Percentiles rank a stretch among this genome's conserved stretches.
These are phyloP conservation scores for Scedosporium minutisporum DNA, from an alignment of 2,329 filamentous ascomycete species.

Conservation along the genomic window DNA sequence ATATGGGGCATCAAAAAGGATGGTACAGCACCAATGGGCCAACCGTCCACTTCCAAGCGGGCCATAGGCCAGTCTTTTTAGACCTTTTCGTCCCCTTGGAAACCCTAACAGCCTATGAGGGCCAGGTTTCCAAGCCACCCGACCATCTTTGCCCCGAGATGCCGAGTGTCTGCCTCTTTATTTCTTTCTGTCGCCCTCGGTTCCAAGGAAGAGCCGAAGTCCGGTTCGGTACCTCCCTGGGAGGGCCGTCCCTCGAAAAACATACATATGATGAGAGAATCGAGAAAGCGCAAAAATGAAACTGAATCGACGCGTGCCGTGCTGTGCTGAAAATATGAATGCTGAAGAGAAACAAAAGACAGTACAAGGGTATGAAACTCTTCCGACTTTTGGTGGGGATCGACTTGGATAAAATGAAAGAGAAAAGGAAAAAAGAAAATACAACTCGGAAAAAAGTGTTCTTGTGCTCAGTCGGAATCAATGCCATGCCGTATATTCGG, in stretches of 20 bases:
- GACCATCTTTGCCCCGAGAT: conserved; percentile 1
- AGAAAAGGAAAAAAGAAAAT: conserved; percentile 21
- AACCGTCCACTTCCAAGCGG: not conserved
- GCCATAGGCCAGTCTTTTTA: not conserved
- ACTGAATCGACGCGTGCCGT: conserved; percentile 6
- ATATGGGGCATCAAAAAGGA: not conserved
- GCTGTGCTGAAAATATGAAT: conserved; percentile 12
- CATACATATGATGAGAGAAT: conserved; percentile 3
- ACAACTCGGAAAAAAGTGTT: conserved; percentile 12
- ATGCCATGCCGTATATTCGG: conserved; percentile 33
- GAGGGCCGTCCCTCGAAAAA: conserved; percentile 3
- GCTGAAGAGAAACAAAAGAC: conserved; percentile 16
- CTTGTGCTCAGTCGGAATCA: conserved; percentile 26
- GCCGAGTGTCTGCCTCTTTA: not conserved
- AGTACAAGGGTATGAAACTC: conserved; percentile 25
- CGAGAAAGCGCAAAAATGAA: conserved; percentile 4
- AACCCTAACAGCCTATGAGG: not conserved
- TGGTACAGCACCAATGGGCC: not conserved
- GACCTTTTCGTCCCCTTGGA: not conserved
- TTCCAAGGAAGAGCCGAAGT: not conserved
- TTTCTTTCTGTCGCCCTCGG: not conserved
- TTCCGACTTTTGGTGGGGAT: conserved; percentile 23
- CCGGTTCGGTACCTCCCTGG: conserved; percentile 1
- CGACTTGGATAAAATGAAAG: conserved; percentile 17
- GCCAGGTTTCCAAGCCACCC: not conserved